Conservation (phyloP, 2,329 filamentous ascomycete species). For the Thielaviopsis euricoi region DNA sequence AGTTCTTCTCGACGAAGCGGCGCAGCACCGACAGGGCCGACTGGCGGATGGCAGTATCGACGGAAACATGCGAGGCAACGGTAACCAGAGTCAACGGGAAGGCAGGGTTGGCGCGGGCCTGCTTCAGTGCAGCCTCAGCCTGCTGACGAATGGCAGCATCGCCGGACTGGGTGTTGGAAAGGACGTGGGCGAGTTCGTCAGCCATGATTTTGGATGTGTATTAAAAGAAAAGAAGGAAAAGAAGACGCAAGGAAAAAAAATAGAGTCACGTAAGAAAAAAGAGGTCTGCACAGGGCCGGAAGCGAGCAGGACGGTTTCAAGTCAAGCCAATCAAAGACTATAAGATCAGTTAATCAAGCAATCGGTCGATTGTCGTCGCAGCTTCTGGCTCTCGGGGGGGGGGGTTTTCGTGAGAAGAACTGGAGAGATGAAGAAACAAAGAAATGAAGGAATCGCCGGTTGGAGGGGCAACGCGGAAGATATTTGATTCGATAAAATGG, state of each 20-base stretch:
- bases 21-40: slow-evolving; percentile 66
- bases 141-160: slow-evolving; percentile 63
- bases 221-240: not conserved
- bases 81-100: slow-evolving; percentile 69
- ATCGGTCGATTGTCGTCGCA: not conserved
- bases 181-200: slow-evolving; percentile 76
- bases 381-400: not conserved
- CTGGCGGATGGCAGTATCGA: slow-evolving; percentile 64
- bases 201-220: slow-evolving; percentile 45
- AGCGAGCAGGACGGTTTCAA: not conserved
- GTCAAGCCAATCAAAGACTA: not conserved
- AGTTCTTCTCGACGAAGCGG: slow-evolving; percentile 68
- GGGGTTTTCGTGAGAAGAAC: not conserved
- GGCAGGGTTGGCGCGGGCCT: slow-evolving; percentile 48
- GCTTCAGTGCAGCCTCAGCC: slow-evolving; percentile 69
- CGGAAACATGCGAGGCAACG: slow-evolving; percentile 59
- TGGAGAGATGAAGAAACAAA: not conserved
- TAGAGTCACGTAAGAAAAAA: not conserved
- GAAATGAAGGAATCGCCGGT: not conserved
- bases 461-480: not conserved
- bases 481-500: not conserved
- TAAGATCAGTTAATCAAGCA: not conserved
- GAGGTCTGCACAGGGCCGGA: not conserved
- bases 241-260: no score
- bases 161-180: slow-evolving; percentile 70